phyloP scores from a whole-genome alignment of 2,329 filamentous ascomycete genomes.

The Colletotrichum sp. region DNA sequence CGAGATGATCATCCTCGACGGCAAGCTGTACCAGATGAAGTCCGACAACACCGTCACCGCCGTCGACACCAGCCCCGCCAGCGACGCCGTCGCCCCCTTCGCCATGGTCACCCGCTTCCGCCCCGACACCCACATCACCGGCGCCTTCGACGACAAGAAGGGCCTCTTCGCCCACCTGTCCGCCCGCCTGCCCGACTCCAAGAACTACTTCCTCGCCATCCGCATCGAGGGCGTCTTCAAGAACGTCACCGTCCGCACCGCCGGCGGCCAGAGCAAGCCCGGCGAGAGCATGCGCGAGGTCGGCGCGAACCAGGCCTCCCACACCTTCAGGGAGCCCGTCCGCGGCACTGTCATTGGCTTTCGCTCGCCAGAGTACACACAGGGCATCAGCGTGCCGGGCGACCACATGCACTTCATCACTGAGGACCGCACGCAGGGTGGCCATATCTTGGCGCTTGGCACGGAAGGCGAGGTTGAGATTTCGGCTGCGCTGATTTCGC shows the following conservation, averaged over 20 bases:
- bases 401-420: conserved; percentile 39
- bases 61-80: conserved; percentile 24
- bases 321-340: conserved; percentile 28
- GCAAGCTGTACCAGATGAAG: conserved; percentile 38
- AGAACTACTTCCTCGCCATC: conserved; percentile 34
- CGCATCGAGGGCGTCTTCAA: conserved; percentile 33
- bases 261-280: conserved; percentile 31
- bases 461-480: conserved; percentile 35
- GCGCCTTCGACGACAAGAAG: conserved; percentile 29
- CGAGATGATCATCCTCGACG: conserved; percentile 40
- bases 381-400: conserved; percentile 37
- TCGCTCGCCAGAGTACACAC: conserved; percentile 33
- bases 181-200: conserved; percentile 25
- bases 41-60: conserved; percentile 32
- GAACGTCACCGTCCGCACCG: conserved; percentile 34
- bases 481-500: conserved; percentile 29
- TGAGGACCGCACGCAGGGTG: conserved; percentile 32
- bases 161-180: conserved; percentile 27
- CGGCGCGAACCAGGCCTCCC: conserved; percentile 29
- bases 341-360: conserved; percentile 37
- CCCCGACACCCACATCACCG: conserved; percentile 23
- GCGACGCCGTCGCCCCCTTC: conserved; percentile 33
- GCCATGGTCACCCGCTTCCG: conserved; percentile 36
- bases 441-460: conserved; percentile 35
- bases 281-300: conserved; percentile 33